A percentile compares a stretch with the other conserved stretches of the same genome.
Evolutionary conservation across 2,329 filamentous ascomycete species (phyloP).

Genomic region (Byssochlamys sp.): DNA sequence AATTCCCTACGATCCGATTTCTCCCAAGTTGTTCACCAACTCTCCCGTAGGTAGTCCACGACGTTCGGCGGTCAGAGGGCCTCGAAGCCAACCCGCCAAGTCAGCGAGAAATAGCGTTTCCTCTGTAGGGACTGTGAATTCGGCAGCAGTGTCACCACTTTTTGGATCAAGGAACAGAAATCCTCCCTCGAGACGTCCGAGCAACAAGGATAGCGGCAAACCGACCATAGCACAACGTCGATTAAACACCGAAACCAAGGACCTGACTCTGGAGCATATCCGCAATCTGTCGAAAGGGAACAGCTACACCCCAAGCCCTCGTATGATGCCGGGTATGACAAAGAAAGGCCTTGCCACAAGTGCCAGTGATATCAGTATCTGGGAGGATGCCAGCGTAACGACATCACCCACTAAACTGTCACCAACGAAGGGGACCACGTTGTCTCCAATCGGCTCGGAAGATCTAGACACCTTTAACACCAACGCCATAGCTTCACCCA

Average conservation of each 20-base stretch:
- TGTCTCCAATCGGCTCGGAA: neutral
- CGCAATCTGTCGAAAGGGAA: conserved; percentile 3
- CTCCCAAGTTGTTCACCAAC: conserved; percentile 17
- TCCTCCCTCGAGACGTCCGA: conserved; percentile 2
- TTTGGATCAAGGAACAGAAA: neutral
- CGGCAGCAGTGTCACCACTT: neutral
- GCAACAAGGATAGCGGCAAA: conserved; percentile 16
- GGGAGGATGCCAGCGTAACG: conserved; percentile 22
- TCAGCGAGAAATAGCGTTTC: conserved; percentile 12
- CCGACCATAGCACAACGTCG: conserved; percentile 20
- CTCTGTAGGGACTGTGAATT: conserved; percentile 4
- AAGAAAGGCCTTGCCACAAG: conserved; percentile 8
- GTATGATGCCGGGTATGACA: conserved; percentile 4
- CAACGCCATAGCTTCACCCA: neutral
- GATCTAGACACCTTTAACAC: neutral
- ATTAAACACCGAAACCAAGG: conserved; percentile 12
- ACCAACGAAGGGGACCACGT: neutral
- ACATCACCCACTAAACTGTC: neutral
- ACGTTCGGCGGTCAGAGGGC: conserved; percentile 23
- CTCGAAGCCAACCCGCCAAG: conserved; percentile 21
- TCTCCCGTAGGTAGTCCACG: conserved; percentile 20
- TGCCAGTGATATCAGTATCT: conserved; percentile 24
- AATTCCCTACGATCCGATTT: conserved; percentile 12
- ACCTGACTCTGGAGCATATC: conserved; percentile 7
- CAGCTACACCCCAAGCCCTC: conserved; percentile 3